phyloP scores from a whole-genome alignment of 345 rosid species.

The Rhodomyrtus tomentosa region DNA sequence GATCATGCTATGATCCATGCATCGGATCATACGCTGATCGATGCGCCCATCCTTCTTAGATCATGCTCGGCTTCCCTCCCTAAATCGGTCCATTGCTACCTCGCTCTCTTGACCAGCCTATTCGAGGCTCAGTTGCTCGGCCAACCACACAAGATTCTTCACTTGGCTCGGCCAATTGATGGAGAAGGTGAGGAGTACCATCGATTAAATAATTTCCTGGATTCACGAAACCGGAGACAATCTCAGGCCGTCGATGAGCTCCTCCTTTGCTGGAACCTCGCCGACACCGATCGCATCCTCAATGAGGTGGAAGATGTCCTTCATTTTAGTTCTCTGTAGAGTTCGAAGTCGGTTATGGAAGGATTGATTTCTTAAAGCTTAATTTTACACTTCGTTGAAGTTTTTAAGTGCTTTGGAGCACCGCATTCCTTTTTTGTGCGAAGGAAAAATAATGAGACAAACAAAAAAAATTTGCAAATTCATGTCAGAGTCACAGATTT shows the following conservation, averaged over 20 bases:
- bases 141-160: slow-evolving; percentile 82
- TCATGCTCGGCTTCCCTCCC: not conserved
- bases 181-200: slow-evolving; percentile 82
- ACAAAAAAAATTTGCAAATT: too few relatives aligned
- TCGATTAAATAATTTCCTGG: slow-evolving; percentile 69
- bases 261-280: slow-evolving; percentile 84
- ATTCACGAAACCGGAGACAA: slow-evolving; percentile 81
- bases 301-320: slow-evolving; percentile 81
- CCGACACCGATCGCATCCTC: slow-evolving; percentile 76
- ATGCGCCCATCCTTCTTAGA: too few relatives aligned
- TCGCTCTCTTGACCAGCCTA: not conserved
- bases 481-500: too few relatives aligned
- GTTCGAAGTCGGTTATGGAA: not conserved
- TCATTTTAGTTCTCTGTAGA: not conserved
- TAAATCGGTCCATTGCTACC: not conserved
- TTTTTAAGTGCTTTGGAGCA: not conserved
- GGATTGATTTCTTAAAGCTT: not conserved
- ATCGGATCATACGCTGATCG: too few relatives aligned
- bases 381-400: not conserved
- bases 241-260: slow-evolving; percentile 86
- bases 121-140: slow-evolving; percentile 39
- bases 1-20: too few relatives aligned
- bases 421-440: not conserved
- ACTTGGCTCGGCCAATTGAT: slow-evolving; percentile 68
- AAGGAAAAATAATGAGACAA: too few relatives aligned